Conservation (phyloP, 2,329 filamentous ascomycete genomes). For the Fusarium anthophilum region DNA sequence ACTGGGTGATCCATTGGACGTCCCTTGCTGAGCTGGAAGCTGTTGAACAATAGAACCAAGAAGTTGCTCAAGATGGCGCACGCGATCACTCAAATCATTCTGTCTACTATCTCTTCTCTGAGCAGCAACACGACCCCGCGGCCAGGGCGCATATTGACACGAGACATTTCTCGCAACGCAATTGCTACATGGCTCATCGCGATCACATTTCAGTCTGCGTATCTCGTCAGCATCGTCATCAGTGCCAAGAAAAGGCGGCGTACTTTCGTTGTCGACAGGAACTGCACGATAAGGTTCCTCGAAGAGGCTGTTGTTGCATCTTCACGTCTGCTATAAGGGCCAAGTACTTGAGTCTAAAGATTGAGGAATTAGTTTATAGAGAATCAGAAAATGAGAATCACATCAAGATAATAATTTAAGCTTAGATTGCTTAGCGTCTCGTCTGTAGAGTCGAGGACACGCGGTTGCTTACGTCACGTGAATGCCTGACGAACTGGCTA, state of each 20-base stretch:
- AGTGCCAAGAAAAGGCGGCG: background rate
- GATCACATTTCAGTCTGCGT: constrained; percentile 28
- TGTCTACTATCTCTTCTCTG: constrained; percentile 4
- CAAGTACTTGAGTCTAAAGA: background rate
- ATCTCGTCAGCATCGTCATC: background rate
- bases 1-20: background rate
- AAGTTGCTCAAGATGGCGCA: constrained; percentile 28
- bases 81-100: constrained; percentile 23
- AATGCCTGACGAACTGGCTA: background rate
- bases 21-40: background rate
- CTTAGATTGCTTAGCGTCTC: constrained; percentile 5
- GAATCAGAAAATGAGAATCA: background rate
- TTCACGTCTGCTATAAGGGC: fast-evolving
- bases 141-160: constrained; percentile 23
- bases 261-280: constrained; percentile 22
- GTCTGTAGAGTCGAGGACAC: background rate
- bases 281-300: constrained; percentile 19
- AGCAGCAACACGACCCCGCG: constrained; percentile 2
- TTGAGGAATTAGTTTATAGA: background rate
- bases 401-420: constrained; percentile 5
- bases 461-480: constrained; percentile 15
- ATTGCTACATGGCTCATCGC: constrained; percentile 34
- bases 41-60: constrained; percentile 29
- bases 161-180: constrained; percentile 28
- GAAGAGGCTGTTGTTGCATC: constrained; percentile 2